Evolutionary conservation across 78 protist species (phyloP).

Genomic region (Guillardia theta): DNA sequence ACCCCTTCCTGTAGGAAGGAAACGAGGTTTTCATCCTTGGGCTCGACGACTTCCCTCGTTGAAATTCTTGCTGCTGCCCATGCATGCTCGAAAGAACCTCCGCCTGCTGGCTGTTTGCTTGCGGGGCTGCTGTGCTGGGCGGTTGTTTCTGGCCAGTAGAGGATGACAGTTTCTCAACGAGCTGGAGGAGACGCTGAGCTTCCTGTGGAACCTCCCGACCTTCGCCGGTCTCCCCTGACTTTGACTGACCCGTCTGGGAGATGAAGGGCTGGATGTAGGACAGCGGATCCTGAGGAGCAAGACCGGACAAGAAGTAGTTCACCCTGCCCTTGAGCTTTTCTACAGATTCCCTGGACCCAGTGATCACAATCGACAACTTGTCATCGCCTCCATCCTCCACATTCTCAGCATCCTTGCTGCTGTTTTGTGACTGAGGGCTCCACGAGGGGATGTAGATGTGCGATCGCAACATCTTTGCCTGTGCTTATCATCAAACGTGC

Average conservation of each 20-base stretch:
- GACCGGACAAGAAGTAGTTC: not conserved
- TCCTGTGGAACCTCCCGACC: not conserved
- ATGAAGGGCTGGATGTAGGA: not conserved
- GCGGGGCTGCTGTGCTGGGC: too few relatives aligned
- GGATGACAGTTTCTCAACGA: not conserved
- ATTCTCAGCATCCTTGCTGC: too few relatives aligned
- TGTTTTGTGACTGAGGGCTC: too few relatives aligned
- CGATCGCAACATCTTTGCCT: too few relatives aligned
- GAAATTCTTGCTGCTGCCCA: not conserved
- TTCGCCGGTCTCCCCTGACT: not conserved
- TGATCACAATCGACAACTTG: too few relatives aligned
- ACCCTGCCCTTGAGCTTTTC: not conserved
- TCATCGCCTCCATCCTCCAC: too few relatives aligned
- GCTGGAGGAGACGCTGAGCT: not conserved
- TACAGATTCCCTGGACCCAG: not conserved
- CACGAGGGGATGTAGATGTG: too few relatives aligned
- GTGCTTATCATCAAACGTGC: too few relatives aligned
- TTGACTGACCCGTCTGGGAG: not conserved
- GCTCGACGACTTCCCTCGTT: too few relatives aligned
- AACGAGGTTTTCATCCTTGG: too few relatives aligned
- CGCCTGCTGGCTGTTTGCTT: not conserved
- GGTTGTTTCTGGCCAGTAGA: too few relatives aligned
- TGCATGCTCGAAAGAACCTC: not conserved
- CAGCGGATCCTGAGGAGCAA: not conserved
- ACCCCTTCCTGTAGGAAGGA: too few relatives aligned